Conservation (phyloP, 768 basidiomycete genomes). For the Galerina sulciceps region DNA sequence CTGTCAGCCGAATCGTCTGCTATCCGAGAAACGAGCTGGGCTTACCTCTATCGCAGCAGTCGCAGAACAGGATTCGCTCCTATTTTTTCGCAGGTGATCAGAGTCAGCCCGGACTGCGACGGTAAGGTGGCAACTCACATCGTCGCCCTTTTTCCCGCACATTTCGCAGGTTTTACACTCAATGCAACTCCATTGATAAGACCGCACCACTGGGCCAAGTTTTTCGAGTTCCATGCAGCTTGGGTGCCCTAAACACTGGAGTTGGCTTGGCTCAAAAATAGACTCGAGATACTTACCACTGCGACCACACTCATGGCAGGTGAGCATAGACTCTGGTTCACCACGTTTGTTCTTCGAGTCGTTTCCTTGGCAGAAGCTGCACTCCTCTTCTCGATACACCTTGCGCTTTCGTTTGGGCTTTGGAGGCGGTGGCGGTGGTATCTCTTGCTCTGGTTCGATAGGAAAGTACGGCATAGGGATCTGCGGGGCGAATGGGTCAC, state of each 20-base stretch:
- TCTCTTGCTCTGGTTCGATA: conserved; percentile 44
- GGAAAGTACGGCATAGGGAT: conserved; percentile 55
- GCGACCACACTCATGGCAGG: conserved; percentile 81
- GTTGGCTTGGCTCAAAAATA: conserved; percentile 10
- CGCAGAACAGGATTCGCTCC: conserved; percentile 88
- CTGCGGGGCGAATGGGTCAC: conserved; percentile 82
- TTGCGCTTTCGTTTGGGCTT: conserved; percentile 56
- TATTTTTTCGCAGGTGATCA: conserved; percentile 32
- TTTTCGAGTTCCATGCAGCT: conserved; percentile 73
- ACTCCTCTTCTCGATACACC: conserved; percentile 61
- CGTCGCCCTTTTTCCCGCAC: conserved; percentile 84
- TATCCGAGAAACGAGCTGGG: conserved; percentile 2
- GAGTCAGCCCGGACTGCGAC: conserved; percentile 8
- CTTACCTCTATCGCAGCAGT: conserved; percentile 88
- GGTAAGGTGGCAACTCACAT: conserved; percentile 58
- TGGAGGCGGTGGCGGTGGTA: conserved; percentile 32
- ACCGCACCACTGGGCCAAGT: conserved; percentile 62
- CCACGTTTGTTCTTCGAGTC: conserved; percentile 60
- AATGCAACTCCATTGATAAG: conserved; percentile 85
- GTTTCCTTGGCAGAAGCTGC: conserved; percentile 79
- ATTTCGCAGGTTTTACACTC: conserved; percentile 94
- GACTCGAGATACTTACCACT: conserved; percentile 56
- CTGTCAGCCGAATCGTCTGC: neutral
- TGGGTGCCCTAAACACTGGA: conserved; percentile 68
- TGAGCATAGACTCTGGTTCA: conserved; percentile 70